These are phyloP conservation scores for Phytopythium aichiense DNA, from an alignment of 352 stramenopile genomes.

Conservation along the genomic window DNA sequence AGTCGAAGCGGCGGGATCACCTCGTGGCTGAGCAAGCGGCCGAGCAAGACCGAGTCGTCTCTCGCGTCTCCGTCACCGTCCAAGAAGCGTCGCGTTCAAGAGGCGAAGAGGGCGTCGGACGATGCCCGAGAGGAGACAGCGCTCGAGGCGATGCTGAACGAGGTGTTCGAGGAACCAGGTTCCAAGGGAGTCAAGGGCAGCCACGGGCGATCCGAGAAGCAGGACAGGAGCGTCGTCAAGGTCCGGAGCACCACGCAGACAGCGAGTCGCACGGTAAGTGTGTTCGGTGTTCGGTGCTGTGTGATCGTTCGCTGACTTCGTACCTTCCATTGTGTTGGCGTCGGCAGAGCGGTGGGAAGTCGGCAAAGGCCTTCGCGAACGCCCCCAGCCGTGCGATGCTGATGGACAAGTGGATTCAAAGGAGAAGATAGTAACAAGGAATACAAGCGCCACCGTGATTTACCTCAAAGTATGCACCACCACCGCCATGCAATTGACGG, in stretches of 20 bases:
- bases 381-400: background rate
- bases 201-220: background rate
- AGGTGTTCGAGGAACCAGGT: background rate
- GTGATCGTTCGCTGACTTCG: background rate
- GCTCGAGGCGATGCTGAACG: background rate
- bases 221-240: background rate
- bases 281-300: background rate
- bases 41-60: conserved; percentile 12
- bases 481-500: background rate
- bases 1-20: background rate
- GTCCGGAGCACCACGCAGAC: background rate
- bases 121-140: background rate
- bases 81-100: background rate
- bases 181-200: background rate
- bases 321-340: background rate
- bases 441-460: background rate
- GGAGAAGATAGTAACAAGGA: background rate
- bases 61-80: background rate
- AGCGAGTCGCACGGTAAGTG: background rate
- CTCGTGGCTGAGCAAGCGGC: conserved; percentile 14
- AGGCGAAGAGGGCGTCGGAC: background rate
- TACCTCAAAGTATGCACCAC: background rate
- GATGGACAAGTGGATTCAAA: background rate
- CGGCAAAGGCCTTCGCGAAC: background rate
- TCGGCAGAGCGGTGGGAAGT: background rate